Evolutionary conservation across 1,139 yeast species (phyloP).

Genomic region (Yamadazyma pseudoaaseri): DNA sequence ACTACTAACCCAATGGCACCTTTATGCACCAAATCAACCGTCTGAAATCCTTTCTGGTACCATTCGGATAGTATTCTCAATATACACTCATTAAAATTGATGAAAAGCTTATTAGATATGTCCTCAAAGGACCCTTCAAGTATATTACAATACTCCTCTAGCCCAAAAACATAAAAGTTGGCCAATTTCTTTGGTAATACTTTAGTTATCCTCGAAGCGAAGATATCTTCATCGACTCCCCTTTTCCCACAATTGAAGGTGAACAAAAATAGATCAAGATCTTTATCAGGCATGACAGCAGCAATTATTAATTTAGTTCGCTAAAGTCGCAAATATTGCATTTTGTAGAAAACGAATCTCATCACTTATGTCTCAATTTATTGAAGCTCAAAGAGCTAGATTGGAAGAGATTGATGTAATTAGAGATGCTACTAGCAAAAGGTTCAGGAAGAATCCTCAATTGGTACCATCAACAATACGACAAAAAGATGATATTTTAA

Average conservation of each 20-base stretch:
- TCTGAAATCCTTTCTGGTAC: constrained; percentile 37
- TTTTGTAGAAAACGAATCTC: too few species aligned
- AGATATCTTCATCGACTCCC: constrained; percentile 21
- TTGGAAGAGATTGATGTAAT: constrained; percentile 40
- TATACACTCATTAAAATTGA: constrained; percentile 39
- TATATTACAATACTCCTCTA: constrained; percentile 72
- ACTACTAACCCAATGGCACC: constrained; percentile 71
- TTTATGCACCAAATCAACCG: constrained; percentile 45
- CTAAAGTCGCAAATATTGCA: too few species aligned
- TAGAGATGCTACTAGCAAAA: constrained; percentile 29
- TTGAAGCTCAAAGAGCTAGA: constrained; percentile 36
- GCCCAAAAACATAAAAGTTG: constrained; percentile 58
- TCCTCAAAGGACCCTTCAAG: constrained; percentile 57
- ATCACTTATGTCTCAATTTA: constrained; percentile 27
- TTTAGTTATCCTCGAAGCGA: constrained; percentile 22
- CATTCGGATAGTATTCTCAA: constrained; percentile 35
- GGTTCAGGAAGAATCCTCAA: constrained; percentile 32
- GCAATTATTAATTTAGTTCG: not conserved
- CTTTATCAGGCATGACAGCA: constrained; percentile 3
- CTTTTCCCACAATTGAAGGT: constrained; percentile 42
- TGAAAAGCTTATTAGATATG: constrained; percentile 37
- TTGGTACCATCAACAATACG: constrained; percentile 11
- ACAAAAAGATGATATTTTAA: constrained; percentile 14
- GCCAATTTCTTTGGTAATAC: constrained; percentile 40
- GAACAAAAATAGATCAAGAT: constrained; percentile 27